Evolutionary conservation across 257 asterid genomes (phyloP).

Genomic region (Gardenia jasminoides): DNA sequence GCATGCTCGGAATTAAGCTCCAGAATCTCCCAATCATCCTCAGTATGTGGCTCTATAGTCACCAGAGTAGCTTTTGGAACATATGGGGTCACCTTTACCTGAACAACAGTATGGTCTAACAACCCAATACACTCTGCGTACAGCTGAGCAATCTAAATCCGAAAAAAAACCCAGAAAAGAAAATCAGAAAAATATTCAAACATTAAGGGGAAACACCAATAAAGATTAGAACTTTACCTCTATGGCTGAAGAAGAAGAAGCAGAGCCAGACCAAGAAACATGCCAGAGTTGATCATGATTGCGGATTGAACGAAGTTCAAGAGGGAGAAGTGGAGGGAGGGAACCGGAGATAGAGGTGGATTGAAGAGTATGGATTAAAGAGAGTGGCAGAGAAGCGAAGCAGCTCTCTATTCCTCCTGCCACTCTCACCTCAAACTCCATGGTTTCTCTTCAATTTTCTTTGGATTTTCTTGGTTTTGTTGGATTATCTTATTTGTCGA

Average conservation of each 20-base stretch:
- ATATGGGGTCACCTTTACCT: slow-evolving; percentile 59
- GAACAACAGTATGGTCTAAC: slow-evolving; percentile 61
- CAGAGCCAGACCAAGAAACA: slow-evolving; percentile 92
- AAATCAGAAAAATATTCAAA: not conserved
- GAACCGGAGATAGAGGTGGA: slow-evolving; percentile 45
- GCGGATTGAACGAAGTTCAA: slow-evolving; percentile 58
- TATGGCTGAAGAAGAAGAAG: slow-evolving; percentile 75
- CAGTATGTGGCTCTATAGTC: slow-evolving; percentile 86
- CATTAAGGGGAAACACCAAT: not conserved
- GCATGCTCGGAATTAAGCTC: slow-evolving; percentile 96
- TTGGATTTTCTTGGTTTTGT: not conserved
- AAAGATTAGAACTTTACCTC: slow-evolving; percentile 43
- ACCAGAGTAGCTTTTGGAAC: slow-evolving; percentile 79
- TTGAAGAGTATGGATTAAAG: slow-evolving; percentile 77
- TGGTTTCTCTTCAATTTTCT: slow-evolving; percentile 13
- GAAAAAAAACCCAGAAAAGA: slow-evolving; percentile 4
- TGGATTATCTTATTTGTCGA: too few species aligned
- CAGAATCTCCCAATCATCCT: slow-evolving; percentile 98
- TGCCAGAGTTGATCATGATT: slow-evolving; percentile 47
- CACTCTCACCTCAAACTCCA: slow-evolving; percentile 88
- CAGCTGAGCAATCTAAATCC: slow-evolving; percentile 65
- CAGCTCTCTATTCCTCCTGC: slow-evolving; percentile 74
- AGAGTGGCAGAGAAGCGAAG: slow-evolving; percentile 74
- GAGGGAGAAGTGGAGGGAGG: slow-evolving; percentile 87
- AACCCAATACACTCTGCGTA: slow-evolving; percentile 92